These are phyloP conservation scores for Metarhizium humberi DNA, from an alignment of 2,329 filamentous ascomycete genomes.

Conservation along the genomic window DNA sequence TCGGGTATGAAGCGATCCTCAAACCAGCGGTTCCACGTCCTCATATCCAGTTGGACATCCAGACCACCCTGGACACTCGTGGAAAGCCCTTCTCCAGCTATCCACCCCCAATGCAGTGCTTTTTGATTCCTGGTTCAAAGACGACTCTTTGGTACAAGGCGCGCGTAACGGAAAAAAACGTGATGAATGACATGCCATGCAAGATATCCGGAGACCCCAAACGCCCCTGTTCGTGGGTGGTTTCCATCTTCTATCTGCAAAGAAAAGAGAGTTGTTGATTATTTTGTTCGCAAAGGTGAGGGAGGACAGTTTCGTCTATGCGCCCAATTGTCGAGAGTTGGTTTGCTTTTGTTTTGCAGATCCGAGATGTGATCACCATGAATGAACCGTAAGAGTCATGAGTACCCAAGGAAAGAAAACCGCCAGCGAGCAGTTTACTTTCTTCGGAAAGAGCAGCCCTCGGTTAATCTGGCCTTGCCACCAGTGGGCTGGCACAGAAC, in stretches of 20 bases:
- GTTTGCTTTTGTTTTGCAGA: constrained; percentile 49
- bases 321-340: constrained; percentile 36
- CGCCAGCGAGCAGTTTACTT: constrained; percentile 66
- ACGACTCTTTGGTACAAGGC: constrained; percentile 37
- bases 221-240: constrained; percentile 56
- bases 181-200: constrained; percentile 49
- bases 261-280: constrained; percentile 15
- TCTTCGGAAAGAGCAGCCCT: constrained; percentile 99
- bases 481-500: constrained; percentile 99
- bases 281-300: background rate
- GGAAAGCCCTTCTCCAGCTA: constrained; percentile 50
- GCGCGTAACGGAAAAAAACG: constrained; percentile 33
- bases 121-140: constrained; percentile 28
- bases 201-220: constrained; percentile 74
- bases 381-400: constrained; percentile 40
- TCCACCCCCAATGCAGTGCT: constrained; percentile 45
- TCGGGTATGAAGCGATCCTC: constrained; percentile 54
- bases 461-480: constrained; percentile 97
- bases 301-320: constrained; percentile 32
- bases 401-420: constrained; percentile 39
- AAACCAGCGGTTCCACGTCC: constrained; percentile 53
- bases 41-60: constrained; percentile 35
- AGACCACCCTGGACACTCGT: constrained; percentile 40
- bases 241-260: constrained; percentile 66
- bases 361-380: constrained; percentile 45